Evolutionary conservation across 2,329 filamentous ascomycete genomes (phyloP).

Genomic region (Penicillium sp.): DNA sequence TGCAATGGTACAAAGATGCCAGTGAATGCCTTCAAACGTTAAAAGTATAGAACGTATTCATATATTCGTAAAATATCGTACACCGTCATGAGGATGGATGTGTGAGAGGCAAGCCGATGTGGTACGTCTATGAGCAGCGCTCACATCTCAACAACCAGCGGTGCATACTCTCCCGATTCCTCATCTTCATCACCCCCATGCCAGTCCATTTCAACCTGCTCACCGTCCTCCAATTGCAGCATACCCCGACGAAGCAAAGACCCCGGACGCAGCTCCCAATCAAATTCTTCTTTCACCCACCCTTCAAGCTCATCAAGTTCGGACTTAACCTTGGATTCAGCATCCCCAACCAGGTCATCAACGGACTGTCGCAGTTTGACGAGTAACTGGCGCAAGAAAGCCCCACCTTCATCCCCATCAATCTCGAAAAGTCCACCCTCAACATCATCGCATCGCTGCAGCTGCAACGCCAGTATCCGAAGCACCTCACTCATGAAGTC

Average conservation of each 20-base stretch:
- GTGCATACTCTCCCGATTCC: conserved; percentile 62
- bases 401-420: conserved; percentile 49
- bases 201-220: conserved; percentile 58
- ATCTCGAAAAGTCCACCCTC: conserved; percentile 61
- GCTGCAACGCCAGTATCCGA: conserved; percentile 49
- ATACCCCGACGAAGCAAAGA: conserved; percentile 55
- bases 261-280: conserved; percentile 55
- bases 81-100: not conserved
- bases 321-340: conserved; percentile 44
- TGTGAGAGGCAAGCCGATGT: no score
- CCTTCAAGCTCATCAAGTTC: conserved; percentile 55
- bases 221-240: conserved; percentile 60
- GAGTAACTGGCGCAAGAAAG: conserved; percentile 52
- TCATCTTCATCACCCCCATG: conserved; percentile 61
- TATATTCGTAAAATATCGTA: not conserved
- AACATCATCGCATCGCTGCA: conserved; percentile 55
- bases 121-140: no score
- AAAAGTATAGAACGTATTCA: not conserved
- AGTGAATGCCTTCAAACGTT: not conserved
- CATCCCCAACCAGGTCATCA: conserved; percentile 43
- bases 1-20: not conserved
- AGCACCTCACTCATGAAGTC: conserved; percentile 53
- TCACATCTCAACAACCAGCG: conserved; percentile 54
- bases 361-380: conserved; percentile 51
- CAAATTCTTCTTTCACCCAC: conserved; percentile 53